phyloP scores from a whole-genome alignment of 331 rosid species.

The Cydonia oblonga region DNA sequence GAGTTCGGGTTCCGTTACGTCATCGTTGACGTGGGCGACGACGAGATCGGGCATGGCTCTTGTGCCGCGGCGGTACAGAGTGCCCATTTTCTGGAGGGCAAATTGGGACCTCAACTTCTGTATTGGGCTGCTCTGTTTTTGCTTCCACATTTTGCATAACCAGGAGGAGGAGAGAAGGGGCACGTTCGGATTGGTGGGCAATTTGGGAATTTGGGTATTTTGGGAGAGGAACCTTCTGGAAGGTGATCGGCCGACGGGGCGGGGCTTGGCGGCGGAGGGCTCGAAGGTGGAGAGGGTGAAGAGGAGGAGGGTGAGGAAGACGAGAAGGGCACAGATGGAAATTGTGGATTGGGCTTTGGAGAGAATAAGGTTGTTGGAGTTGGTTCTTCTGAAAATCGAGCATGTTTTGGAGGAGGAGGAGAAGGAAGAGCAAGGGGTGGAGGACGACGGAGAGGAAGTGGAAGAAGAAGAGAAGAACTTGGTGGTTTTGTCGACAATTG shows the following conservation, averaged over 20 bases:
- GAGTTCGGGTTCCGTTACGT: slow-evolving; percentile 35
- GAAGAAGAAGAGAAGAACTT: slow-evolving; percentile 12
- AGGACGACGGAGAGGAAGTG: not conserved
- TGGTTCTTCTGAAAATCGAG: slow-evolving; percentile 2
- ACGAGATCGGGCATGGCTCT: slow-evolving; percentile 60
- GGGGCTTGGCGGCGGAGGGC: slow-evolving; percentile 17
- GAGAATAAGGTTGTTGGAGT: slow-evolving; percentile 20
- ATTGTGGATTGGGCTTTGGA: slow-evolving; percentile 68
- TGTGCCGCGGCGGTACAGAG: slow-evolving; percentile 61
- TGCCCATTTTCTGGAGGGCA: slow-evolving; percentile 64
- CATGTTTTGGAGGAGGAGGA: slow-evolving; percentile 15
- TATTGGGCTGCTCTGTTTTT: not conserved
- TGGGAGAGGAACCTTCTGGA: slow-evolving; percentile 24
- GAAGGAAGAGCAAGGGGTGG: not conserved
- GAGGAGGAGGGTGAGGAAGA: slow-evolving; percentile 66
- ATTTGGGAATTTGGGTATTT: not conserved
- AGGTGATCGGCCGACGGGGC: not conserved
- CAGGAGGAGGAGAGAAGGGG: not conserved
- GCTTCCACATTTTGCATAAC: slow-evolving; percentile 19
- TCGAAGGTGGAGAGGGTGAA: slow-evolving; percentile 84
- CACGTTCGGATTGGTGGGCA: not conserved
- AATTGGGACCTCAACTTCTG: not conserved
- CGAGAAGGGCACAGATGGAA: slow-evolving; percentile 61
- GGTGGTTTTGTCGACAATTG: slow-evolving; percentile 19
- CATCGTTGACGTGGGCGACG: slow-evolving; percentile 52